Evolutionary conservation across 805 yeast species (phyloP).

Genomic region (Barnettozyma siamensis): DNA sequence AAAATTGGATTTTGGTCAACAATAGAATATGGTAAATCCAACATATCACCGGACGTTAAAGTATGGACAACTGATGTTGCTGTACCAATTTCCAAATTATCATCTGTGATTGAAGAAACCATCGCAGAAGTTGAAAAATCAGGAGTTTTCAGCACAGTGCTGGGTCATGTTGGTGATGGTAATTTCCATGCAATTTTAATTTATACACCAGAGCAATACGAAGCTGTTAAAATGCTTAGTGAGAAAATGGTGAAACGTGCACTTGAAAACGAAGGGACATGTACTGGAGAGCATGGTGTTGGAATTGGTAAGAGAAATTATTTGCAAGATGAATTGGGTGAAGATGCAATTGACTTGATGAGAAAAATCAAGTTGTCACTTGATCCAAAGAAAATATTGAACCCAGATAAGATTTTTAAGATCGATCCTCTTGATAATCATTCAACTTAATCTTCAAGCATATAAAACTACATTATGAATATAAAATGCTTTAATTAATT

Average conservation of each 20-base stretch:
- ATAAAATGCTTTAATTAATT: slow-evolving; percentile 7
- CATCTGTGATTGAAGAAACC: slow-evolving; percentile 53
- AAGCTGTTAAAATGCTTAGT: slow-evolving; percentile 43
- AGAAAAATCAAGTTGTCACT: slow-evolving; percentile 60
- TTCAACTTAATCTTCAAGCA: too few species aligned
- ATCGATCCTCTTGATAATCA: slow-evolving; percentile 49
- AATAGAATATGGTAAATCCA: slow-evolving; percentile 54
- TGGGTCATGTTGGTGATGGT: slow-evolving; percentile 81
- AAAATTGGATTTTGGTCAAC: slow-evolving; percentile 67
- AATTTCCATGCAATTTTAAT: slow-evolving; percentile 64
- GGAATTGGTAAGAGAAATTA: slow-evolving; percentile 66
- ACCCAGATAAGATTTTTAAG: slow-evolving; percentile 67
- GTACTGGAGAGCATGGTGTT: slow-evolving; percentile 81
- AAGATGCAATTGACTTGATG: slow-evolving; percentile 61
- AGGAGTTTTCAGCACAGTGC: slow-evolving; percentile 49
- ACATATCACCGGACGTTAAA: slow-evolving; percentile 39
- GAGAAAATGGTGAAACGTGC: slow-evolving; percentile 59
- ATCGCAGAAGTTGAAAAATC: slow-evolving; percentile 50
- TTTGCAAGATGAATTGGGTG: slow-evolving; percentile 56
- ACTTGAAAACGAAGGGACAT: slow-evolving; percentile 65
- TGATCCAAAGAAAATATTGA: slow-evolving; percentile 65
- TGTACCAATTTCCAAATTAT: slow-evolving; percentile 64
- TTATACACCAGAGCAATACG: slow-evolving; percentile 44
- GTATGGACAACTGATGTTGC: slow-evolving; percentile 76
- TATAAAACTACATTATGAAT: background rate